Evolutionary conservation across 1,139 yeast species (phyloP), one percentile per base, ranked within the genome.

Genomic region (Magnusiomyces paraingens): DNA sequence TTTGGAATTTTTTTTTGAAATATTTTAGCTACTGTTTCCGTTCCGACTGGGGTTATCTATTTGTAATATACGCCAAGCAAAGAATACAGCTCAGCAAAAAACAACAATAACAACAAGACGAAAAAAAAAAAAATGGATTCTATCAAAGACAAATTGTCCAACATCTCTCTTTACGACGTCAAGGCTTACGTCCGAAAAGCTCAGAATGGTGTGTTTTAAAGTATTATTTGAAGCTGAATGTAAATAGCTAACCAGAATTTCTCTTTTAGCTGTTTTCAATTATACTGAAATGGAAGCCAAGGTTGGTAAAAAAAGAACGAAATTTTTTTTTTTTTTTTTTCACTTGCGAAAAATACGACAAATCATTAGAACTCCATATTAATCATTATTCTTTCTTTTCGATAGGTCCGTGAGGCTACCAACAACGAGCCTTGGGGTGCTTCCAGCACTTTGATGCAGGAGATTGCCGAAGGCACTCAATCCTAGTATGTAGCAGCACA

Each of bases 391-490:
- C 42, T 2, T 26, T n/a, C 8, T 21, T 41, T 22, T 43, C 20
- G 6, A 18, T 40, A 62, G 65, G 67, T 69, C 20, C 83, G 99
- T 59, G 98, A 93, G 70, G 98, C 98, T 49, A 93, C 99, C 55
- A 93, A 93, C 69, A 93, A 93, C 68, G 99, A 93, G 70, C 99
- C 99, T 1, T 93, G 99, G 99, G 99, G 99, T n/a, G 95, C 97
- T 2, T 83, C 95, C 1, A 80, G 94, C 3, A 81, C 96, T 1
- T 73, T 87, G 66, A 93, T 94, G 98, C 86, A 73, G 60, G 94
- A 90, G 67, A 93, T 94, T 63, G 94, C 99, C 4, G 86, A 90
- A 38, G 98, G 96, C 1, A 93, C 99, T 4, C 88, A 88, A 71
- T 88, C 87, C 70, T 86, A 86, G 70, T 68, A 63, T 32, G 70